phyloP scores from a whole-genome alignment of 768 basidiomycete species.

The Mycena sanguinolenta region DNA sequence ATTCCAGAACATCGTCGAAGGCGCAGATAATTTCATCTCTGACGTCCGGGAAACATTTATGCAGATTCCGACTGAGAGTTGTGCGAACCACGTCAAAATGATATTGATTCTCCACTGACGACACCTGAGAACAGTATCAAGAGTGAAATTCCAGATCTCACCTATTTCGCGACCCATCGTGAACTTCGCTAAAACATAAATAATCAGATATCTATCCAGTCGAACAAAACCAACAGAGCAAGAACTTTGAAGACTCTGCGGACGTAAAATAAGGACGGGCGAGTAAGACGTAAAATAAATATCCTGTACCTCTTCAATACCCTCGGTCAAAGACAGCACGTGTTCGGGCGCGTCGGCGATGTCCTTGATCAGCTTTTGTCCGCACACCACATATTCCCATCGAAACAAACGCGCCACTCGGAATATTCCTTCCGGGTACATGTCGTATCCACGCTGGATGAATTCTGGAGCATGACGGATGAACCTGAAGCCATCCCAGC shows the following conservation, averaged over 20 bases:
- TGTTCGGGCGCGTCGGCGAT: conserved; percentile 54
- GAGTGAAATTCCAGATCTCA: background rate
- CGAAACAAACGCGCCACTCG: conserved; percentile 20
- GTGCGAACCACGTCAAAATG: conserved; percentile 17
- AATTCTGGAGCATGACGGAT: conserved; percentile 4
- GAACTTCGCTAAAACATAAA: background rate
- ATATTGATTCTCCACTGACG: conserved; percentile 13
- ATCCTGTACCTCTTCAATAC: conserved; percentile 45
- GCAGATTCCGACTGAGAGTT: conserved; percentile 41
- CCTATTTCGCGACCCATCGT: conserved; percentile 9
- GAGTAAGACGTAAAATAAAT: background rate
- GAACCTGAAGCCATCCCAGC: conserved; percentile 8
- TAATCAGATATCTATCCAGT: no score
- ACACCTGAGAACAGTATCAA: background rate
- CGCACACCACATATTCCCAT: conserved; percentile 57
- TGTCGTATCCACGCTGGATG: conserved; percentile 23
- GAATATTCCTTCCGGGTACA: conserved; percentile 22
- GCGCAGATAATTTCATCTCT: conserved; percentile 49
- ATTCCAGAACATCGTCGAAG: conserved; percentile 19
- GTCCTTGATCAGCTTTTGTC: conserved; percentile 52
- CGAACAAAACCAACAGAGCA: background rate
- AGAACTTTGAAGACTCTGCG: background rate
- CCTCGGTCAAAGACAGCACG: conserved; percentile 51
- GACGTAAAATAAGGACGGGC: background rate
- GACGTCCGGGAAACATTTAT: conserved; percentile 43